Base-by-base conservation (phyloP, 345 rosid genomes). In the Alliaria petiolata region DNA sequence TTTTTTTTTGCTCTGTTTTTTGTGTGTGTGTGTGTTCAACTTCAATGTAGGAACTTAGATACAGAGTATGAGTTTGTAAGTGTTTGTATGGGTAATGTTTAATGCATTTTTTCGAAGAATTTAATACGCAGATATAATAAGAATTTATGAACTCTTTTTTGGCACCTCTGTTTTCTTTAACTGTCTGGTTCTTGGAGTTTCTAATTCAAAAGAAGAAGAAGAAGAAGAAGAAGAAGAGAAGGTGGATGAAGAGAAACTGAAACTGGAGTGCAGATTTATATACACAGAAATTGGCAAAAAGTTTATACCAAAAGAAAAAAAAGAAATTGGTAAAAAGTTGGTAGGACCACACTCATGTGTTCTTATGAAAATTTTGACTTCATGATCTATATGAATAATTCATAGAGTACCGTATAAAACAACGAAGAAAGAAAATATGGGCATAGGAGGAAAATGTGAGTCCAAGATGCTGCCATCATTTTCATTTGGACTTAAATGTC, bases 401-500 rank as follows among this genome's bases (percentile, higher is more conserved):
- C 9, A 30, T 39, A 17, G 3, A 19, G 2, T 26, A 16, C 7
- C 15, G 34, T 22, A n/a, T 33, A 22, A 20, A 57, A 35, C 33
- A 47, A 47, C 20, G 19, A 69, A 47, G 36, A 12, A 60, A 35
- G 43, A 61, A 30, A 16, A 52, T 10, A 34, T 52, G 55, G n/a
- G 30, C 7, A 33, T n/a, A 31, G 35, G 35, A 25, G 47, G 31
- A 70, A n/a, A 38, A 45, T 45, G 35, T 1, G 16, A 63, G 70
- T 72, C 70, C 49, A 63, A 63, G 76, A 72, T 72, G 70, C 70
- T 71, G 8, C 35, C 25, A 17, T 70, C 68, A 17, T 40, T 70
- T 70, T 70, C 62, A 19, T 39, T 60, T 39, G 44, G 76, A 71
- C 76, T n/a, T 51, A 28, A 40, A 14, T 59, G 60, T 61, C 61